phyloP scores from a whole-genome alignment of 148 eudicot species.

The Heliosperma pusillum region DNA sequence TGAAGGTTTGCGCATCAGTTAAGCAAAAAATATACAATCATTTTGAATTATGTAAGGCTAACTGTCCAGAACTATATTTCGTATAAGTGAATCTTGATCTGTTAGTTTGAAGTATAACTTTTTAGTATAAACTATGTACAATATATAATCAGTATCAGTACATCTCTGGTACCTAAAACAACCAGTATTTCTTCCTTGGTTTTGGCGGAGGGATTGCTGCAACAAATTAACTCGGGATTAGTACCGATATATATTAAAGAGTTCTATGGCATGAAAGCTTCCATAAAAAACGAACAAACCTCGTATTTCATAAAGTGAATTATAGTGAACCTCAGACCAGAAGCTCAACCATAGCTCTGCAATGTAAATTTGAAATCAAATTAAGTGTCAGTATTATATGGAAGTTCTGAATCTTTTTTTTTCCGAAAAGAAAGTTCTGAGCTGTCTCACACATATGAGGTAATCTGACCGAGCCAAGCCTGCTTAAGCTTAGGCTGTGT shows the following conservation, averaged over 20 bases:
- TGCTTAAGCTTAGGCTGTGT: too few relatives aligned
- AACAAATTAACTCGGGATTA: background rate
- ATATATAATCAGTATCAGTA: background rate
- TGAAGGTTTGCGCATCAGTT: background rate
- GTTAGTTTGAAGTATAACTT: background rate
- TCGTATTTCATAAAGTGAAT: slow-evolving; percentile 71
- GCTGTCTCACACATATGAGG: background rate
- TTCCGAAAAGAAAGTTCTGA: background rate
- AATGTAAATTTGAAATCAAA: slow-evolving; percentile 10
- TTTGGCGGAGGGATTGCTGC: slow-evolving; percentile 13
- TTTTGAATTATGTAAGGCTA: background rate
- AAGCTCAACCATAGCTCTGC: slow-evolving; percentile 91
- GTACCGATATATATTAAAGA: background rate
- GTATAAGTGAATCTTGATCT: background rate
- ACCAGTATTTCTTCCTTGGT: slow-evolving; percentile 14
- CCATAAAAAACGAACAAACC: slow-evolving; percentile 36
- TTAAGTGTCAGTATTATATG: background rate
- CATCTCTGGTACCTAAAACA: slow-evolving; percentile 7
- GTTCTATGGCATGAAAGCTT: background rate
- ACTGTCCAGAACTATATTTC: background rate
- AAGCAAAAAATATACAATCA: background rate
- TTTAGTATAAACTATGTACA: background rate
- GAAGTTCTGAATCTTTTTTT: background rate
- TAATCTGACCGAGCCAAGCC: background rate
- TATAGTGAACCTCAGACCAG: slow-evolving; percentile 97